Percentiles rank a stretch among this genome's conserved stretches.
These are phyloP conservation scores for Neurospora sp. DNA, from an alignment of 495 filamentous ascomycete genomes.

Conservation along the genomic window DNA sequence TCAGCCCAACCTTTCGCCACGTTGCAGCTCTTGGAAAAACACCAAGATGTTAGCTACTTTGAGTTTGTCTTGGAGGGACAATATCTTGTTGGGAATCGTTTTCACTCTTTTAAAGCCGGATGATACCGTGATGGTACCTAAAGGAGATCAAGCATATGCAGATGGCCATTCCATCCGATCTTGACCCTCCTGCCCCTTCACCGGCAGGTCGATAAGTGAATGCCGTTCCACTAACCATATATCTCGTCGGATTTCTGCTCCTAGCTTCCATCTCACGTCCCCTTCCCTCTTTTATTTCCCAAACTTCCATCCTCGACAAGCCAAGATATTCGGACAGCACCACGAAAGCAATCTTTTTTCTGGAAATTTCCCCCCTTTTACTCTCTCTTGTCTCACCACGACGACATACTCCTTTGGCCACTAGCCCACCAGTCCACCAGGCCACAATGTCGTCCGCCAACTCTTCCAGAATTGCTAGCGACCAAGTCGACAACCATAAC, in stretches of 20 bases:
- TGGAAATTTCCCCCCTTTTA: not conserved
- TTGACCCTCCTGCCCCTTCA: not conserved
- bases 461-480: not conserved
- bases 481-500: not conserved
- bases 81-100: too few relatives aligned
- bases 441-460: not conserved
- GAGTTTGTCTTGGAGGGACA: too few relatives aligned
- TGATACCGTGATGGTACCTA: too few relatives aligned
- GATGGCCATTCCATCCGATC: not conserved
- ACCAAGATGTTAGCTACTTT: too few relatives aligned
- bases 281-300: not conserved
- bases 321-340: not conserved
- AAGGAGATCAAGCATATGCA: too few relatives aligned
- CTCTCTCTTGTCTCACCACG: not conserved
- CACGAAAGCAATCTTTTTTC: not conserved
- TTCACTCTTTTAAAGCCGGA: too few relatives aligned
- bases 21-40: too few relatives aligned
- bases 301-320: not conserved
- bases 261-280: not conserved
- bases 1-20: too few relatives aligned
- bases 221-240: not conserved
- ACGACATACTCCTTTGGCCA: not conserved
- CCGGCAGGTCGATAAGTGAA: not conserved
- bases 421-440: not conserved
- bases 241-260: not conserved